Evolutionary conservation across 768 basidiomycete species (phyloP), one percentile per base, ranked within the genome.

Genomic region (Podaxis sp.): DNA sequence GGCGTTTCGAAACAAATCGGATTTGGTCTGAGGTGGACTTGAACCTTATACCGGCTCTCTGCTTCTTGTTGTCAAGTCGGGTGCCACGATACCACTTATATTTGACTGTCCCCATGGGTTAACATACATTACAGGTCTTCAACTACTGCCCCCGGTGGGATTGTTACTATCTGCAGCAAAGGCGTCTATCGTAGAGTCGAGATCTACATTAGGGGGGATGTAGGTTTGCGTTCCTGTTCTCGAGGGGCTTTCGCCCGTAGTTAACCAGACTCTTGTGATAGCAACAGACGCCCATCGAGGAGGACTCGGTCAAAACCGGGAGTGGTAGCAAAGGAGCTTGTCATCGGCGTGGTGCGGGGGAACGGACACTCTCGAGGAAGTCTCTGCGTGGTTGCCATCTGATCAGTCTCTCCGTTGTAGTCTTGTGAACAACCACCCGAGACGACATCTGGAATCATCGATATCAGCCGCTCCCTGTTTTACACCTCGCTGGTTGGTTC

Each of bases 401-500:
- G 18, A 35, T 23, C 18, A 23, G 18, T 48, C 25, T 42, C 6
- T 5, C n/a, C 40, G 40, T 13, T 42, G 13, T 42, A n/a, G 40
- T 13, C 40, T n/a, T 10, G n/a, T 51, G 50, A 14, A 4, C 25
- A 32, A 25, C 25, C 7, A n/a, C n/a, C 6, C 50, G 50, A 54
- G 35, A 48, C 46, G 56, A 57, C 56, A 36, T 36, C 18, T 48
- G 46, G 35, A 50, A 50, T 57, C 47, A 37, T 57, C 32, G 21
- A 23, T 21, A 42, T 55, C 53, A 55, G 27, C 23, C 38, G 21
- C n/a, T 14, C 23, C 18, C 23, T 25, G 3, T 38, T n/a, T 55
- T 37, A 37, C 32, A 18, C 10, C 35, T 37, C 35, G 59, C 56
- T 61, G 48, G 36, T 57, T 66, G 50, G 38, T 38, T 18, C 61